phyloP scores from a whole-genome alignment of 352 stramenopile species.

The Proteromonas lacertae region DNA sequence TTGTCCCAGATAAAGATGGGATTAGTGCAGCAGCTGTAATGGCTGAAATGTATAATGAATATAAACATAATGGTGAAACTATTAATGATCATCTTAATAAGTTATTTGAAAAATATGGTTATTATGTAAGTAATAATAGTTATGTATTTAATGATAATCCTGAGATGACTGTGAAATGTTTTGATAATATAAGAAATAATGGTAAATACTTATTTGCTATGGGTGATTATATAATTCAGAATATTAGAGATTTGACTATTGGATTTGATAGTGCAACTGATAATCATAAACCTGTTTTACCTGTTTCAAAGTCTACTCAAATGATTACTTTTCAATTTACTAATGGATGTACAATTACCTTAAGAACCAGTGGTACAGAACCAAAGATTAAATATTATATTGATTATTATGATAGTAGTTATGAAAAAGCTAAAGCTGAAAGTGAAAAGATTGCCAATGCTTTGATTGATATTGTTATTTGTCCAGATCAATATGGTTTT shows the following conservation, averaged over 20 bases:
- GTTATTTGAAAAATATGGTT: constrained; percentile 65
- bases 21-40: constrained; percentile 56
- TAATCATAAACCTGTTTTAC: constrained; percentile 53
- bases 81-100: constrained; percentile 24
- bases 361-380: constrained; percentile 86
- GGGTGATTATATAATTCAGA: constrained; percentile 28
- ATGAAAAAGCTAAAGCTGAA: no score
- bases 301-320: constrained; percentile 44
- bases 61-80: neutral
- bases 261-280: constrained; percentile 33
- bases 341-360: constrained; percentile 72
- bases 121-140: constrained; percentile 80
- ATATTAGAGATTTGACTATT: constrained; percentile 43
- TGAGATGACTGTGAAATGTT: constrained; percentile 19
- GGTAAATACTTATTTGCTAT: constrained; percentile 20
- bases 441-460: no score
- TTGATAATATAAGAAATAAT: constrained; percentile 10
- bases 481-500: no score
- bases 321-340: constrained; percentile 85
- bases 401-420: no score
- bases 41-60: constrained; percentile 27
- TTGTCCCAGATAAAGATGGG: constrained; percentile 92
- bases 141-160: constrained; percentile 80
- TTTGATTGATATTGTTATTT: no score
- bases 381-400: constrained; percentile 99